Evolutionary conservation across 2,329 filamentous ascomycete genomes (phyloP), one percentile per base, ranked within the genome.

Genomic region (Aspergillus neoniger): DNA sequence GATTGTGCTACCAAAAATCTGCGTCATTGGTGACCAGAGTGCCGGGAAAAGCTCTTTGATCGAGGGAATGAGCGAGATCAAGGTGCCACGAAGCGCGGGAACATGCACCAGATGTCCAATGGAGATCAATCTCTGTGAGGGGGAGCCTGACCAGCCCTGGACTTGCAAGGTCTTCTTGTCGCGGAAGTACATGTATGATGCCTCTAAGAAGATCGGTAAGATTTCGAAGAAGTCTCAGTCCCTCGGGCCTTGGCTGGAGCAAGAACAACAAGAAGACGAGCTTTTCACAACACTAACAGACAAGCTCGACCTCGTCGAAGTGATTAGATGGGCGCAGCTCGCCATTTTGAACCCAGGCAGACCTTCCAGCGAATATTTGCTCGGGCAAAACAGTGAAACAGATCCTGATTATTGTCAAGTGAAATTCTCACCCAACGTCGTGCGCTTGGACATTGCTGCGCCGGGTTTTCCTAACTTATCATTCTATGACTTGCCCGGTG

Each of bases 401-500:
- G 68, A 75, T 51, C 62, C 65, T 12, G 59, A 68, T 0, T 57
- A 65, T 41, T 65, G 70, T 73, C 47, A 85, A 5, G 86, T 88
- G 0, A 87, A 90, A 8, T 96, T 96, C 65, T 92, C 89, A 0
- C 92, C 92, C 0, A 96, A 96, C 65, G 83, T 92, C 0, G 88
- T 96, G 0, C 84, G 88, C 0, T 79, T 96, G 0, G 85, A 92
- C 55, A 92, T 96, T 25, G 86, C 86, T 0, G 89, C 88, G 0
- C 89, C 90, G 0, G 82, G 81, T 0, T 82, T 94, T 0, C 88
- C 91, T 0, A 87, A 91, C 5, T 73, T 96, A 0, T 91, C 89
- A 0, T 96, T 96, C 67, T 94, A 91, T 62, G 92, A 96, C 62
- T 81, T 96, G 0, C 92, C 92, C 0, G 92, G 92, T 0, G 86